Evolutionary conservation across 2,329 filamentous ascomycete species (phyloP).

Genomic region (Aspergillus pseudonomiae): DNA sequence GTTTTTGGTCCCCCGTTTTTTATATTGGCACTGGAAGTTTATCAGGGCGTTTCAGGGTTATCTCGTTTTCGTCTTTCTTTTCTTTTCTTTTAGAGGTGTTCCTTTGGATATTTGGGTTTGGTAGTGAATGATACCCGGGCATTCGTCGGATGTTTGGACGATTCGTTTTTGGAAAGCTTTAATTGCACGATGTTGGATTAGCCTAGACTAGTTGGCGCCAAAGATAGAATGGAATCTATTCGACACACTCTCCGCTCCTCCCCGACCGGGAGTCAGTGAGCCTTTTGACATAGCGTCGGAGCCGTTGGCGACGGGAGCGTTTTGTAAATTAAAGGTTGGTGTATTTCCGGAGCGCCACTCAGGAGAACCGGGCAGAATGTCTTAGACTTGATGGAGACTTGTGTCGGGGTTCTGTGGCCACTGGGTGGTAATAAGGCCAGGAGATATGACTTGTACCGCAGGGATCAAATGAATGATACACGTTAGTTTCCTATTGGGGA

Average conservation of each 20-base stretch:
- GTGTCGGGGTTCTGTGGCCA: neutral
- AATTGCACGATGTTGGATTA: neutral
- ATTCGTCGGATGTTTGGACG: constrained; percentile 12
- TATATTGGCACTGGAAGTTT: neutral
- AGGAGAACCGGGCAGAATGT: neutral
- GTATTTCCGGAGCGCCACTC: neutral
- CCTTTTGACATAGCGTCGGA: neutral
- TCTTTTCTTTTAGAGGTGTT: neutral
- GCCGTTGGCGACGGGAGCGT: neutral
- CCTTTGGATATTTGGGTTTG: neutral
- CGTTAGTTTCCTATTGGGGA: neutral
- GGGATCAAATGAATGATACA: neutral
- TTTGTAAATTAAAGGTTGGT: neutral
- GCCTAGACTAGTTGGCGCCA: neutral
- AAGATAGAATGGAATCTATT: neutral
- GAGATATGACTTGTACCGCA: neutral
- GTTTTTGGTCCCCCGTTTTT: neutral
- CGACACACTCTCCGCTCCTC: constrained; percentile 3
- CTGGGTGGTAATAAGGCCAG: neutral
- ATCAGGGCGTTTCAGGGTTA: neutral
- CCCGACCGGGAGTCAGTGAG: neutral
- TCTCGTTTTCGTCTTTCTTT: neutral
- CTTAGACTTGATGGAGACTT: neutral
- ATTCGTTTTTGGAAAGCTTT: neutral
- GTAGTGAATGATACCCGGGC: constrained; percentile 3